Evolutionary conservation across 2,329 filamentous ascomycete species (phyloP).

Genomic region (Pseudocercospora fijiensis): DNA sequence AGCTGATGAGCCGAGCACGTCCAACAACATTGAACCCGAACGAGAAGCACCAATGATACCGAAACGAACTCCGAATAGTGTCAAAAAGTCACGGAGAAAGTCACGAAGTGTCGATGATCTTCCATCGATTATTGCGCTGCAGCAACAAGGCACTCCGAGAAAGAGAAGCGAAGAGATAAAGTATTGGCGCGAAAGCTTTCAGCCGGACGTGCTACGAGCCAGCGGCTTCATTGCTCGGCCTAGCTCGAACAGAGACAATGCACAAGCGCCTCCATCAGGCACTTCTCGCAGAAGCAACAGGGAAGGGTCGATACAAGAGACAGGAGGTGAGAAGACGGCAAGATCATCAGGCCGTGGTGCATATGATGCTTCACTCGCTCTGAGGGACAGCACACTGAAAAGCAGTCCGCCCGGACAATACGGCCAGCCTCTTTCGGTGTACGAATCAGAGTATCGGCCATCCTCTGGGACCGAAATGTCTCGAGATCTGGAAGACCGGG

Average conservation of each 20-base stretch:
- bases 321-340: conserved; percentile 1
- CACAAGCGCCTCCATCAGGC: conserved; percentile 8
- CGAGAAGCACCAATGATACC: conserved; percentile 12
- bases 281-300: not conserved
- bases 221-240: conserved; percentile 29
- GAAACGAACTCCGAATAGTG: conserved; percentile 13
- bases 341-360: not conserved
- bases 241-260: conserved; percentile 6
- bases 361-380: not conserved
- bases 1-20: not conserved
- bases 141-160: conserved; percentile 25
- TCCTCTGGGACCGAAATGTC: conserved; percentile 26
- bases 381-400: conserved; percentile 18
- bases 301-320: not conserved
- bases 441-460: conserved; percentile 15
- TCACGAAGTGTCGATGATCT: conserved; percentile 40
- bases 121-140: conserved; percentile 16
- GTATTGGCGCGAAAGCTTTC: conserved; percentile 39
- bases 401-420: conserved; percentile 20
- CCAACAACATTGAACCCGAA: conserved; percentile 5
- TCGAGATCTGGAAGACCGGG: conserved; percentile 38
- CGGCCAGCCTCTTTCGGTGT: conserved; percentile 15
- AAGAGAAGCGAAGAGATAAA: conserved; percentile 40
- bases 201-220: conserved; percentile 32
- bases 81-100: conserved; percentile 33